Evolutionary conservation across 2,329 filamentous ascomycete species (phyloP).

Genomic region (Exophiala mesophila): DNA sequence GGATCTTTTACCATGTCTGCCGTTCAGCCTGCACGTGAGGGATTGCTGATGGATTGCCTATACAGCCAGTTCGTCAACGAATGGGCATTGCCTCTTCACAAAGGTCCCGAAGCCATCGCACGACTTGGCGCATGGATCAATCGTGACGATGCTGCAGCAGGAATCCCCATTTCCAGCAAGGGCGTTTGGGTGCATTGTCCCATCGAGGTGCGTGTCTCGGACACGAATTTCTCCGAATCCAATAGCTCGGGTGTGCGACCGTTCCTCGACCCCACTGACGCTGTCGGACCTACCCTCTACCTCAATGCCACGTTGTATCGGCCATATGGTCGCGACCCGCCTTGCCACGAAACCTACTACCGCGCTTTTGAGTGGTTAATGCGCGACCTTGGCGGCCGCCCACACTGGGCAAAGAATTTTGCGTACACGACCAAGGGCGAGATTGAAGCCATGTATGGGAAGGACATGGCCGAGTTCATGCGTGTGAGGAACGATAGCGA

Average conservation of each 20-base stretch:
- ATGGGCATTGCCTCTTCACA: conserved; percentile 84
- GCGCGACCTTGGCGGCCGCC: conserved; percentile 73
- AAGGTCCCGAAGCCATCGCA: conserved; percentile 79
- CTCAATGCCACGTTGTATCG: conserved; percentile 87
- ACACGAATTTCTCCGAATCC: conserved; percentile 51
- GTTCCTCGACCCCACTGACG: conserved; percentile 67
- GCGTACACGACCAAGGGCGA: conserved; percentile 53
- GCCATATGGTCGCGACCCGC: conserved; percentile 72
- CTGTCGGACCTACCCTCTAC: conserved; percentile 70
- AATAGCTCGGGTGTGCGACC: conserved; percentile 44
- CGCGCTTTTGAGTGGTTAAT: conserved; percentile 87
- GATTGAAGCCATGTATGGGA: conserved; percentile 64
- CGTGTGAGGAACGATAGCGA: conserved; percentile 66
- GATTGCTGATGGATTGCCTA: conserved; percentile 91
- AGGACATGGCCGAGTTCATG: conserved; percentile 62
- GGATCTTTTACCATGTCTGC: conserved; percentile 65
- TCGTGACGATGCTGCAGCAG: conserved; percentile 61
- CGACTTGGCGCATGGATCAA: conserved; percentile 82
- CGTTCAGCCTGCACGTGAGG: conserved; percentile 72
- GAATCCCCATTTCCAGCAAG: conserved; percentile 75
- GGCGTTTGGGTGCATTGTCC: conserved; percentile 83
- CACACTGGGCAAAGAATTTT: conserved; percentile 95
- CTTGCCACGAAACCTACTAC: conserved; percentile 73
- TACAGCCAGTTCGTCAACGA: conserved; percentile 99
- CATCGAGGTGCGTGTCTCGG: conserved; percentile 80